phyloP scores from a whole-genome alignment of 1,284 basidiomycete genomes.

The Papiliotrema flavescens region DNA sequence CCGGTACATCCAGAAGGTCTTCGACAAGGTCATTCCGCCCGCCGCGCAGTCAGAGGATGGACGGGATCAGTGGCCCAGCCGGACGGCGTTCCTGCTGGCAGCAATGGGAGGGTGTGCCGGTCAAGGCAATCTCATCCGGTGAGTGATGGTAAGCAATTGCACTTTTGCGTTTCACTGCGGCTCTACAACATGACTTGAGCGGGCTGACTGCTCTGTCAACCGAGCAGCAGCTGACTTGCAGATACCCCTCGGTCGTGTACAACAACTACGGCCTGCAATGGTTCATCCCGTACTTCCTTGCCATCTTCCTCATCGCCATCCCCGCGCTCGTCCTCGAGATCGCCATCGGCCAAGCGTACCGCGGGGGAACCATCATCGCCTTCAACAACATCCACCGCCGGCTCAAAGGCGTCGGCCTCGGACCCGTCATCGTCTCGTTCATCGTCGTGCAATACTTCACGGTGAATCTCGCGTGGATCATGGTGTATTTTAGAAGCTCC shows the following conservation, averaged over 20 bases:
- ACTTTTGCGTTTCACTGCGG: too few species aligned
- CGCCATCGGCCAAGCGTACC: slow-evolving; percentile 21
- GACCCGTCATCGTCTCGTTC: slow-evolving; percentile 19
- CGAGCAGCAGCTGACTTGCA: background rate
- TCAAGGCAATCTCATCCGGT: slow-evolving; percentile 21
- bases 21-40: slow-evolving; percentile 13
- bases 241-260: slow-evolving; percentile 23
- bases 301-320: slow-evolving; percentile 21
- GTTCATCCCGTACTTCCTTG: slow-evolving; percentile 27
- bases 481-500: slow-evolving; percentile 21
- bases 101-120: slow-evolving; percentile 28
- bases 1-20: background rate
- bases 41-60: slow-evolving; percentile 15
- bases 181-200: too few species aligned
- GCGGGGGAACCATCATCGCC: slow-evolving; percentile 23
- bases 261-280: slow-evolving; percentile 29
- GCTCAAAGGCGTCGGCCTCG: slow-evolving; percentile 20
- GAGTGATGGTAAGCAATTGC: too few species aligned
- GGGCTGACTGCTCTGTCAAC: too few species aligned
- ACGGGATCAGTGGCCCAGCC: slow-evolving; percentile 23
- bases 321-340: slow-evolving; percentile 22
- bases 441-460: slow-evolving; percentile 24
- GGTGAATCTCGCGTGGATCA: slow-evolving; percentile 30
- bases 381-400: slow-evolving; percentile 22
- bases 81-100: slow-evolving; percentile 22